Conservation (phyloP, 345 rosid species). For the Citrus sp. region DNA sequence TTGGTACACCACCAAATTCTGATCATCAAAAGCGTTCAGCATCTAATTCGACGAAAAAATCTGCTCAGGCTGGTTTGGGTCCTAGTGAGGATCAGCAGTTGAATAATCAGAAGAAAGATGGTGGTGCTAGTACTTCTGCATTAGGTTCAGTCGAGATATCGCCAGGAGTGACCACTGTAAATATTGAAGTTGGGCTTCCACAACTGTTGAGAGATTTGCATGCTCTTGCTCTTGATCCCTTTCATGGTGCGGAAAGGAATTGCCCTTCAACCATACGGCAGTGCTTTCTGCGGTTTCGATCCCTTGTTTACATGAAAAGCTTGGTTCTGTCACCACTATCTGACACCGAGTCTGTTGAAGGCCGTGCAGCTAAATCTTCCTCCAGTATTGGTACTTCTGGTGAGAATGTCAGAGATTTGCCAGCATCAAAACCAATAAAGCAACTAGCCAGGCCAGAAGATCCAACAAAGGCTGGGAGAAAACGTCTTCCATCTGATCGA, state of each 20-base stretch:
- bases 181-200: constrained; percentile 39
- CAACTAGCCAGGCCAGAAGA: constrained; percentile 45
- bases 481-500: constrained; percentile 77
- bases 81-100: constrained; percentile 26
- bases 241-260: constrained; percentile 50
- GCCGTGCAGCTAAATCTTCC: constrained; percentile 30
- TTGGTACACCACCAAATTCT: constrained; percentile 29
- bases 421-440: constrained; percentile 48
- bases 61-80: constrained; percentile 30
- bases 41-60: constrained; percentile 29
- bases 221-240: constrained; percentile 74
- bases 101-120: constrained; percentile 42
- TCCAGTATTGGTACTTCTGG: constrained; percentile 23
- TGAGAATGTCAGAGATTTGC: constrained; percentile 37
- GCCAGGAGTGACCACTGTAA: constrained; percentile 23
- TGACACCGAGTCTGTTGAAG: constrained; percentile 39
- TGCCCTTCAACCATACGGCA: constrained; percentile 43
- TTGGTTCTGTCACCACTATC: constrained; percentile 51
- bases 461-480: constrained; percentile 64
- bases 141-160: constrained; percentile 19
- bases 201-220: constrained; percentile 67
- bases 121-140: constrained; percentile 15
- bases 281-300: constrained; percentile 70
- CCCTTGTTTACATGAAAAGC: constrained; percentile 78
- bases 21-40: constrained; percentile 41